These are phyloP conservation scores for Coccomyxa subellipsoidea DNA, from an alignment of 163 green algal genomes.

Conservation along the genomic window DNA sequence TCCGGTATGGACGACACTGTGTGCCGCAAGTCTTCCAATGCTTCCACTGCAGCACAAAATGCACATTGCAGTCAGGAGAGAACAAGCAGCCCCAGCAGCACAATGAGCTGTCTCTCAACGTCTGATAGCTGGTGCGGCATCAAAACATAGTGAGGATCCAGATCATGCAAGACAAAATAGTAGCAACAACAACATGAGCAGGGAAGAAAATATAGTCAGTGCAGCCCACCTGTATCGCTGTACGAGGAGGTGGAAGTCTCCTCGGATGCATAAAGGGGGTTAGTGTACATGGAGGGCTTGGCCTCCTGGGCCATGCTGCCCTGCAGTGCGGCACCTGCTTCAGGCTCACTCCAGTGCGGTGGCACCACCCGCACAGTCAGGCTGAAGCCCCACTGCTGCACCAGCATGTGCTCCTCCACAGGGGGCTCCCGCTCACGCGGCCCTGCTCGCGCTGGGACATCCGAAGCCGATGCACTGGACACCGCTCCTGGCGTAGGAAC, in stretches of 20 bases:
- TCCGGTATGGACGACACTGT: too few species aligned
- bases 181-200: too few species aligned
- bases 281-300: conserved; percentile 8
- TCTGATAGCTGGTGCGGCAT: too few species aligned
- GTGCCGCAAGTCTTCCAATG: neutral
- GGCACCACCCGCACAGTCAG: conserved; percentile 34
- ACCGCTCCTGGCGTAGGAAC: neutral
- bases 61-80: neutral
- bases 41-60: neutral
- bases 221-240: neutral
- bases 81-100: too few species aligned
- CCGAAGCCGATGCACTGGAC: neutral
- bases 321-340: neutral
- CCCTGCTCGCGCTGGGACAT: neutral
- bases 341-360: neutral
- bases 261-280: conserved; percentile 2
- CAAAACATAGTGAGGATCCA: too few species aligned
- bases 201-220: too few species aligned
- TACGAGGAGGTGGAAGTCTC: neutral
- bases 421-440: neutral
- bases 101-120: neutral
- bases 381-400: conserved; percentile 48
- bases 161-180: too few species aligned
- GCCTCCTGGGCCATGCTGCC: conserved; percentile 3
- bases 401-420: conserved; percentile 26